Conservation (phyloP, 2,329 filamentous ascomycete genomes). For the Phialocephala subalpina region DNA sequence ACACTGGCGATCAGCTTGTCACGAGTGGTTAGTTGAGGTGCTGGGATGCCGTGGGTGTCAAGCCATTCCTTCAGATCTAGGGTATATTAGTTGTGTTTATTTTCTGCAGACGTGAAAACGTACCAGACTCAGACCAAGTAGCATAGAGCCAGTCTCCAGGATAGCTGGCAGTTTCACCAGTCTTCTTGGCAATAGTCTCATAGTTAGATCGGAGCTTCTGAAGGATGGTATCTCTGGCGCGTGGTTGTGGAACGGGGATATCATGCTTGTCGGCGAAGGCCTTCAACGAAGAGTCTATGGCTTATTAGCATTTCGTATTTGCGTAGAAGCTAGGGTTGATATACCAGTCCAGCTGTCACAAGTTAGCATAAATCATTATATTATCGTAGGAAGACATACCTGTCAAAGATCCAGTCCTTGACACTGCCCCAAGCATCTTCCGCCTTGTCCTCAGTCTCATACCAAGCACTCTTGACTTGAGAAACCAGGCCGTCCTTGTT, state of each 20-base stretch:
- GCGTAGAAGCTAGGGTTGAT: not conserved
- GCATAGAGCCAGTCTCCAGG: conserved; percentile 95
- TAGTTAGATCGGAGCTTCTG: conserved; percentile 83
- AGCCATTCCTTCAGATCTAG: conserved; percentile 91
- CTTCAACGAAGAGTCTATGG: conserved; percentile 91
- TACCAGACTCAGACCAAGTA: conserved; percentile 80
- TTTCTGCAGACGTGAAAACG: conserved; percentile 4
- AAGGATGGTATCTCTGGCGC: conserved; percentile 83
- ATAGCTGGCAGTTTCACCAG: conserved; percentile 81
- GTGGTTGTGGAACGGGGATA: conserved; percentile 86
- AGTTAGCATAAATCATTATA: conserved; percentile 21
- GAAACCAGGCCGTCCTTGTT: conserved; percentile 73
- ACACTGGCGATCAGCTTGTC: conserved; percentile 90
- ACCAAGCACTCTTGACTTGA: conserved; percentile 78
- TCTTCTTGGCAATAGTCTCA: conserved; percentile 76
- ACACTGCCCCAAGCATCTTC: conserved; percentile 75
- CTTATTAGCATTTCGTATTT: not conserved
- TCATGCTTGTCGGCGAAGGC: conserved; percentile 88
- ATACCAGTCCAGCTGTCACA: conserved; percentile 34
- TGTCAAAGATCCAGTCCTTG: conserved; percentile 92
- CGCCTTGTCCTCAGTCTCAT: conserved; percentile 80
- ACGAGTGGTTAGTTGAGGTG: conserved; percentile 82
- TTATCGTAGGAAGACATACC: conserved; percentile 52
- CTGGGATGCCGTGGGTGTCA: conserved; percentile 85
- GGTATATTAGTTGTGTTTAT: conserved; percentile 24